Base-by-base conservation (phyloP, 345 rosid species). In the Dovyalis caffra region DNA sequence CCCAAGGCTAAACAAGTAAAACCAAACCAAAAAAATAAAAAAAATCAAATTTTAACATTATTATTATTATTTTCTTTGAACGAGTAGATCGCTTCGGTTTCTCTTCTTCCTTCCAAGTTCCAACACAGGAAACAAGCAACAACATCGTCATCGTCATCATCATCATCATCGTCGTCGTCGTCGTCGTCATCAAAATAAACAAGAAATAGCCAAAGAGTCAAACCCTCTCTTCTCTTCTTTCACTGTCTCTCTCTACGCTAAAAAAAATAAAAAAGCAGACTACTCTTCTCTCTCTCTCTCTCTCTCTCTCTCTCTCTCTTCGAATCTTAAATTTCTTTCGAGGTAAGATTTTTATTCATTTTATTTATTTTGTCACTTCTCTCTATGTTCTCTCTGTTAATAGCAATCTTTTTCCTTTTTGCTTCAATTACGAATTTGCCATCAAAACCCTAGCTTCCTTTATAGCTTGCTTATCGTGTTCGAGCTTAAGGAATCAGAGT, bases 381-480 rank as follows among this genome's bases (percentile, higher is more conserved):
- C 34, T 15, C 38, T 15, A 23, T 16, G 21, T 51, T 64, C n/a
- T 61, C 58, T 74, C 66, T 8, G 12, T 56, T 10, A 66, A 61
- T 51, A 28, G 37, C 29, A 26, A 40, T 71, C 25, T 38, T 10
- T 12, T 11, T 66, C 68, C 64, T 23, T 31, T 69, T 79, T 69
- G 0, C 49, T 18, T 68, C 69, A 40, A 66, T 76, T 76, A 70
- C 85, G 77, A 74, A 78, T 81, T 81, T 80, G 72, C 80, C 79
- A 80, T 80, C 81, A 78, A 85, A 90, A 87, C 91, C 95, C 89
- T 84, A 85, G 81, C 69, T 77, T 62, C 12, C 34, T 34, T 37
- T 2, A 38, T 66, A 63, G 80, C 75, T 82, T 62, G 51, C 37
- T 74, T 60, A 14, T 75, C 45, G 74, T 47, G 37, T 47, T 49